These are phyloP conservation scores for Ganoderma multipileum DNA, from an alignment of 1,284 basidiomycete species.

Conservation along the genomic window DNA sequence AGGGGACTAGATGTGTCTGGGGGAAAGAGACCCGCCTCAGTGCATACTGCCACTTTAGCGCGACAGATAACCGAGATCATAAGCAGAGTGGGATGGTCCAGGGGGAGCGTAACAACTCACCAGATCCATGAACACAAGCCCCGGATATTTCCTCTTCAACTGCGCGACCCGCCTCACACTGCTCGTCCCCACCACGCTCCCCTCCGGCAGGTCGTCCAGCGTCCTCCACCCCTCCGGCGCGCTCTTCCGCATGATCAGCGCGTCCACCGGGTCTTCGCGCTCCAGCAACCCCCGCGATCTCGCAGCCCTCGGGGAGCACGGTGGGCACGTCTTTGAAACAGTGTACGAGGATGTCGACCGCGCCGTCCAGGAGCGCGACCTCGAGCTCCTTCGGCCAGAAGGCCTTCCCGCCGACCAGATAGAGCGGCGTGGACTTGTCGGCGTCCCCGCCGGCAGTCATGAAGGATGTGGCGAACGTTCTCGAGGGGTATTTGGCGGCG, in stretches of 20 bases:
- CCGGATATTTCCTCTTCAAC: slow-evolving; percentile 75
- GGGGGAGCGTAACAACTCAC: slow-evolving; percentile 56
- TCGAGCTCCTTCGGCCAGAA: slow-evolving; percentile 98
- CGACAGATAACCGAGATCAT: neutral
- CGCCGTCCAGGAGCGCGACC: slow-evolving; percentile 73
- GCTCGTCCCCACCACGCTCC: slow-evolving; percentile 93
- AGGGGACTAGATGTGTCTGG: too few species aligned
- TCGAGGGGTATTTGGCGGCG: slow-evolving; percentile 50
- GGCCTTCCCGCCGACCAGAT: slow-evolving; percentile 84
- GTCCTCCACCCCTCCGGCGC: slow-evolving; percentile 64
- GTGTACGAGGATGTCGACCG: slow-evolving; percentile 95
- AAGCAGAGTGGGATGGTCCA: slow-evolving; percentile 9
- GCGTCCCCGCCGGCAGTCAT: slow-evolving; percentile 94
- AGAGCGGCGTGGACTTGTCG: slow-evolving; percentile 85
- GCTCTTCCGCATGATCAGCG: slow-evolving; percentile 86
- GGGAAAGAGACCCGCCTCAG: too few species aligned
- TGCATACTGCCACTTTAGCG: slow-evolving; percentile 1
- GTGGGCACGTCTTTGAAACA: slow-evolving; percentile 96
- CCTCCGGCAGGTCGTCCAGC: slow-evolving; percentile 87
- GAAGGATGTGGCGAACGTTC: slow-evolving; percentile 76
- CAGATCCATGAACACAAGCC: slow-evolving; percentile 86
- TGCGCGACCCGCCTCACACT: slow-evolving; percentile 95
- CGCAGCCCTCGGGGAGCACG: slow-evolving; percentile 82
- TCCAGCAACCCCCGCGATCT: slow-evolving; percentile 89
- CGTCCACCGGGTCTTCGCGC: slow-evolving; percentile 91